These are phyloP conservation scores for Gossypium trilobum DNA, from an alignment of 441 rosid species.

Conservation along the genomic window DNA sequence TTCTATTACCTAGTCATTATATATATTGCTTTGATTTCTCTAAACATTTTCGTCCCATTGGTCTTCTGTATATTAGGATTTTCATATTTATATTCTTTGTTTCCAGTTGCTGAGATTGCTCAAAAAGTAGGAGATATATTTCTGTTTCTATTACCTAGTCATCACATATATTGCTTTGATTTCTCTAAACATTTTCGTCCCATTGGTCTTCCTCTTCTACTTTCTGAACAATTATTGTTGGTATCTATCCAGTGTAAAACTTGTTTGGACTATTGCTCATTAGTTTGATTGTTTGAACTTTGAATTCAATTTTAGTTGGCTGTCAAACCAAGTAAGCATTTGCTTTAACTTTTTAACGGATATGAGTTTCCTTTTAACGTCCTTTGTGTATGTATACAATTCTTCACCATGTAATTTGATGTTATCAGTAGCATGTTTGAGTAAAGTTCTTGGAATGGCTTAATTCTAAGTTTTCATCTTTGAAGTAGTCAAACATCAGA, in stretches of 20 bases:
- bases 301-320: not conserved
- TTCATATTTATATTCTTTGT: not conserved
- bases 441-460: not conserved
- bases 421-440: not conserved
- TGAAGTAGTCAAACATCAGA: not conserved
- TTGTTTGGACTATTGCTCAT: not conserved
- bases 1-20: not conserved
- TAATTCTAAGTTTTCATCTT: not conserved
- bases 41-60: not conserved
- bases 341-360: not conserved
- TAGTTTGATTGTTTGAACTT: not conserved
- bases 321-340: not conserved
- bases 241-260: not conserved
- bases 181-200: not conserved
- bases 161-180: not conserved
- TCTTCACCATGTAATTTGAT: not conserved
- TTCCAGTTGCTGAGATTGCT: constrained; percentile 3
- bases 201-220: not conserved
- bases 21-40: not conserved
- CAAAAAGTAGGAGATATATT: not conserved
- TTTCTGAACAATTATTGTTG: constrained; percentile 7
- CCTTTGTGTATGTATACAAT: not conserved
- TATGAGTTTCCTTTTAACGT: not conserved
- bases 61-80: constrained; percentile 4
- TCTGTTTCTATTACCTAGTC: not conserved